Base-by-base conservation (phyloP, 2,329 filamentous ascomycete species). In the Trichoderma simmonsii region DNA sequence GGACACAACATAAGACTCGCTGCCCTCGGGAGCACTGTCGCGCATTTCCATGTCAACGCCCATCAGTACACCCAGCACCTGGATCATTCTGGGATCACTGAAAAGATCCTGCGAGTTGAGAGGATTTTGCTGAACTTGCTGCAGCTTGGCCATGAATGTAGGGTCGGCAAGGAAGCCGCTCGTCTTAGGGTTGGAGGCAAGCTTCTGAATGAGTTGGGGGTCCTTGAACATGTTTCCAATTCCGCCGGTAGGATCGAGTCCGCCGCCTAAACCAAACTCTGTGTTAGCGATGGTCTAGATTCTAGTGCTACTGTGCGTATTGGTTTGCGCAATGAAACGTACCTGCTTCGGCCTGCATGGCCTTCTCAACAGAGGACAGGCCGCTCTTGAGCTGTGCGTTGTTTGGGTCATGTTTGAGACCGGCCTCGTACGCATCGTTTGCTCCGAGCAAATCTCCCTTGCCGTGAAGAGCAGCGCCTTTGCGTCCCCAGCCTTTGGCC, bases 161-260 rank as follows among this genome's bases (percentile, higher is more conserved):
- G 91, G 87, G 79, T 99, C 96, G 72, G 90, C 91, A 36, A 99
- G 90, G 77, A 92, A 89, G 14, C 86, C 81, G 75, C 92, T 91
- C 12, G 97, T 99, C 90, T 98, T 98, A 74, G 97, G 96, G 86
- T 98, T 98, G 77, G 85, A 88, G 74, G 95, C 94, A 72, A 99
- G 91, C 86, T 99, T 99, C 81, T 93, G 88, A 74, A 97, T 87
- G 76, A 99, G 85, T 79, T 94, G 90, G 21, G 96, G 96, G 81
- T 99, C 97, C 81, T 90, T 95, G 87, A 99, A 98, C 88, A 99
- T 95, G 80, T 90, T 89, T 76, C 93, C 93, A n/a, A 99, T 86
- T 60, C 94, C 94, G 69, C 88, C 93, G 48, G 85, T 87, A 8
- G 92, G 91, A 78, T 95, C 91, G 68, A 86, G 88, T 71, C 85